Conservation (phyloP, 1,284 basidiomycete species). For the Singerocomus inundabilis region DNA sequence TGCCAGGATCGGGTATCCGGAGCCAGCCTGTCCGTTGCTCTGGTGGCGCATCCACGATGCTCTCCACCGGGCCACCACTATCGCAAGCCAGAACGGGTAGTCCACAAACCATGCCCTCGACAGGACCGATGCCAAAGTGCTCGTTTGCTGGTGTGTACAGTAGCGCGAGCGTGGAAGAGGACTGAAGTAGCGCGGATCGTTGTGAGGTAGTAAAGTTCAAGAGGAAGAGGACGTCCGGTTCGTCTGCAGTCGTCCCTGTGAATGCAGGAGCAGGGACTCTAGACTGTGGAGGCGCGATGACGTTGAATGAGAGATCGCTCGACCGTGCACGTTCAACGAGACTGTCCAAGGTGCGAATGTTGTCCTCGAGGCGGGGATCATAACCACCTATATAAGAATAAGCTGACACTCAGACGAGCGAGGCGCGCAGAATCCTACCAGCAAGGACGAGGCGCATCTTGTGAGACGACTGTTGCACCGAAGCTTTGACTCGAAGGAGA, state of each 20-base stretch:
- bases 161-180: conserved; percentile 65
- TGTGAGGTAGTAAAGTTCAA: conserved; percentile 84
- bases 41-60: conserved; percentile 59
- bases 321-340: conserved; percentile 59
- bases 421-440: conserved; percentile 44
- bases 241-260: conserved; percentile 29
- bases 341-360: conserved; percentile 57
- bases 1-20: conserved; percentile 52
- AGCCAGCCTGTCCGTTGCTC: conserved; percentile 61
- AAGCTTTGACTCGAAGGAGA: conserved; percentile 33
- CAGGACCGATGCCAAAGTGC: conserved; percentile 96
- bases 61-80: conserved; percentile 92
- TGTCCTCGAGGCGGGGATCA: conserved; percentile 70
- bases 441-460: conserved; percentile 69
- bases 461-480: conserved; percentile 15
- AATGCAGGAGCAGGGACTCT: conserved; percentile 39
- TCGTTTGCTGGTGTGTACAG: conserved; percentile 96
- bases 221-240: conserved; percentile 76
- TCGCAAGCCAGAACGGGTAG: conserved; percentile 88
- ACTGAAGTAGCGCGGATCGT: conserved; percentile 72
- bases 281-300: conserved; percentile 45
- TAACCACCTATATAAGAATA: conserved; percentile 57
- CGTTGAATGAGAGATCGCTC: conserved; percentile 51
- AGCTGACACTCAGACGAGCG: background rate
- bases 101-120: conserved; percentile 93